These are phyloP conservation scores for Salvia miltiorrhiza DNA, from an alignment of 257 asterid species.

Conservation along the genomic window DNA sequence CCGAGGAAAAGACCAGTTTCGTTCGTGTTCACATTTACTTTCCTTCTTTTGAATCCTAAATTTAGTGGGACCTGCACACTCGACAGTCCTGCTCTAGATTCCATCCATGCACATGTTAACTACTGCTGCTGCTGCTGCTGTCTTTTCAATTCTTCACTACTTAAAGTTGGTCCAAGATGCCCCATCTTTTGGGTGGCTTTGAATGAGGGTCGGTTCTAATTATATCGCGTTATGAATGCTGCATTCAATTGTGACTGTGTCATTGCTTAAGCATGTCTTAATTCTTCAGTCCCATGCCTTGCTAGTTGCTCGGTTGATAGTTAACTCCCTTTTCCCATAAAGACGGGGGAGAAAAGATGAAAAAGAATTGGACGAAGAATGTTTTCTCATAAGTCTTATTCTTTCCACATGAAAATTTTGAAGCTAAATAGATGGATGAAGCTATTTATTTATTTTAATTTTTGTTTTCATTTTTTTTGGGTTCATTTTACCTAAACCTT, in stretches of 20 bases:
- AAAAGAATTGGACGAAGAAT: background rate
- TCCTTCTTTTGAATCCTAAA: background rate
- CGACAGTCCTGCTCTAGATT: background rate
- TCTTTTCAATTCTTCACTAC: conserved; percentile 1
- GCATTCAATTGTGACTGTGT: background rate
- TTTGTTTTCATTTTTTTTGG: background rate
- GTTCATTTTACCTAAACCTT: background rate
- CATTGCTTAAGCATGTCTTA: background rate
- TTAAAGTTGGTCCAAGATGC: background rate
- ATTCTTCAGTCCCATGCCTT: background rate
- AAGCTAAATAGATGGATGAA: background rate
- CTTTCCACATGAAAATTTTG: background rate
- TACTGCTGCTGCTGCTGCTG: background rate
- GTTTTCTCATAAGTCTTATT: background rate
- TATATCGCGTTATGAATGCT: background rate
- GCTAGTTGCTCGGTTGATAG: background rate
- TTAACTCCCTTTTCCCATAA: background rate
- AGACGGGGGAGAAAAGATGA: background rate
- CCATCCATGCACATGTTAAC: conserved; percentile 15
- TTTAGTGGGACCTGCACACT: background rate
- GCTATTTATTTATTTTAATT: background rate
- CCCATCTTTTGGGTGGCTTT: background rate
- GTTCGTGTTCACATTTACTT: background rate
- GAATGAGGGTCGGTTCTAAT: background rate
- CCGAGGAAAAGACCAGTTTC: background rate